phyloP scores from a whole-genome alignment of 2,329 filamentous ascomycete genomes.

The Xylariaceae sp. region DNA sequence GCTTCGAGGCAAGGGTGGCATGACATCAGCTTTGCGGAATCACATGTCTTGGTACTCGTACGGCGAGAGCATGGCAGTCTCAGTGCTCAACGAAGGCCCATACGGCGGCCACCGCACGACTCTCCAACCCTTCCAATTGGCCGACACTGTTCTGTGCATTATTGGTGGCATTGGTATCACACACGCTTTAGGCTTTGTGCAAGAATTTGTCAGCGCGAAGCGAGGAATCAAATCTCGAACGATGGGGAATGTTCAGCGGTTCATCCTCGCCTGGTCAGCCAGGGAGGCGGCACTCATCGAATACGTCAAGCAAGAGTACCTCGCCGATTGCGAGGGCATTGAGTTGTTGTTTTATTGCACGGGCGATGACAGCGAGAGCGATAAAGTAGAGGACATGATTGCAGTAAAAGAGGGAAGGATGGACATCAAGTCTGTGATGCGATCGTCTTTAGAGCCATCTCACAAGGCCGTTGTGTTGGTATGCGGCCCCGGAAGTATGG shows the following conservation, averaged over 20 bases:
- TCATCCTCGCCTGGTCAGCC: constrained; percentile 28
- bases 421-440: constrained; percentile 19
- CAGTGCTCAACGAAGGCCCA: constrained; percentile 18
- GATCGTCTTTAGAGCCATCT: constrained; percentile 13
- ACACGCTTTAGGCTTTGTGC: constrained; percentile 18
- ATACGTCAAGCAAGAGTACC: constrained; percentile 20
- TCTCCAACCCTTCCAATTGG: constrained; percentile 7
- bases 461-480: constrained; percentile 26
- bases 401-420: constrained; percentile 16
- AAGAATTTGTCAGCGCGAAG: constrained; percentile 16
- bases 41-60: constrained; percentile 5
- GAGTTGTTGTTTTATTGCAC: constrained; percentile 20
- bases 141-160: constrained; percentile 19
- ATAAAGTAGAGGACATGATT: neutral
- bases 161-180: constrained; percentile 21
- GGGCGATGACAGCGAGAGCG: neutral
- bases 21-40: constrained; percentile 11
- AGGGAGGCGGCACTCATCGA: constrained; percentile 23
- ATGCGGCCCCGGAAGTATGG: constrained; percentile 28
- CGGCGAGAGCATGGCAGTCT: constrained; percentile 4
- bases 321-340: constrained; percentile 11
- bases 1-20: constrained; percentile 15
- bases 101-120: constrained; percentile 18
- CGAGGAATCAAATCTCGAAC: constrained; percentile 1
- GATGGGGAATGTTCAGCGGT: constrained; percentile 20